These are phyloP conservation scores for Pseudogymnoascus sp. DNA, from an alignment of 2,329 filamentous ascomycete genomes.

Conservation along the genomic window DNA sequence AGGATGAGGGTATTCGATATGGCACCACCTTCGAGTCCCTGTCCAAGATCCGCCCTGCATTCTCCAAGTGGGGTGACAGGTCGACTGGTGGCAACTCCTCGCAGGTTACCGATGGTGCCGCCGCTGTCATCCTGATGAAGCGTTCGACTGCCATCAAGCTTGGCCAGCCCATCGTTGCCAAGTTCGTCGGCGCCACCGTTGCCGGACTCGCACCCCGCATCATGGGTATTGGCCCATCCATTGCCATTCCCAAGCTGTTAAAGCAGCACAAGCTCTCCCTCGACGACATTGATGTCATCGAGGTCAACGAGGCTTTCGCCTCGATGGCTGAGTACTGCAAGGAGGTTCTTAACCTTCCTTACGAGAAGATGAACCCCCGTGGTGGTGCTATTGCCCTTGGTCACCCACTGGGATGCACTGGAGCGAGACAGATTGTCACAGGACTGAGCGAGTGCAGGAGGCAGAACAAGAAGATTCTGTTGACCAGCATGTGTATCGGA, in stretches of 20 bases:
- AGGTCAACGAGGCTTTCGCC: conserved; percentile 96
- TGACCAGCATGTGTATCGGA: conserved; percentile 85
- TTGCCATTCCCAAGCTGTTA: conserved; percentile 76
- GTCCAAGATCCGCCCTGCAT: conserved; percentile 79
- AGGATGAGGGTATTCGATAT: conserved; percentile 83
- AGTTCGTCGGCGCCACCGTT: conserved; percentile 87
- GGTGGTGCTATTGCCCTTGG: conserved; percentile 78
- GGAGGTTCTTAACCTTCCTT: conserved; percentile 61
- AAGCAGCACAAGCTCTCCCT: conserved; percentile 68
- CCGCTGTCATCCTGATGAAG: conserved; percentile 88
- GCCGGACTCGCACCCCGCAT: conserved; percentile 85
- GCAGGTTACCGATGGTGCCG: conserved; percentile 90
- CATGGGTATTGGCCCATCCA: conserved; percentile 85
- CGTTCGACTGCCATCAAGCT: conserved; percentile 80
- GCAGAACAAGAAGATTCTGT: conserved; percentile 79
- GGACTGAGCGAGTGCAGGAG: conserved; percentile 77
- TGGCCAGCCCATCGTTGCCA: conserved; percentile 84
- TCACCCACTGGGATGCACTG: conserved; percentile 74
- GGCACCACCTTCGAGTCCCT: conserved; percentile 82
- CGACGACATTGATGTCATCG: conserved; percentile 79
- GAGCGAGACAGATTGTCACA: conserved; percentile 77
- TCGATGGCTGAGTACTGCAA: conserved; percentile 96
- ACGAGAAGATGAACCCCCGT: conserved; percentile 70
- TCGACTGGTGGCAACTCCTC: conserved; percentile 91
- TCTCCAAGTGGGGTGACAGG: conserved; percentile 78